Base-by-base conservation (phyloP, 345 rosid genomes). In the Populus deltoides region DNA sequence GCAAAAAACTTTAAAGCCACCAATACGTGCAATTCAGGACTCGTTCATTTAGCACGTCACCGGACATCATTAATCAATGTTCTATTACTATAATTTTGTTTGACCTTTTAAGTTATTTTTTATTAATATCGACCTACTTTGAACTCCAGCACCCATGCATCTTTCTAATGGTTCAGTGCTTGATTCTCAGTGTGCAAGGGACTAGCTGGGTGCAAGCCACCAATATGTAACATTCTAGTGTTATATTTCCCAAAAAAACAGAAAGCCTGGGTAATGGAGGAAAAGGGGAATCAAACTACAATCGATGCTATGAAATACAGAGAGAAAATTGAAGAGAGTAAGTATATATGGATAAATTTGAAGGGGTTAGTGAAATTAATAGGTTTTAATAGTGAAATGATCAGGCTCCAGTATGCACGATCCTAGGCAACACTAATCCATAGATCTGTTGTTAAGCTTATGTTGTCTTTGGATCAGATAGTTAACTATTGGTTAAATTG, bases 391-490 rank as follows among this genome's bases (percentile, higher is more conserved):
- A 33, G 35, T 33, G 0, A 33, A 33, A 33, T 51, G 20, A 53
- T 7, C 9, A 7, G 59, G 59, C 8, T 53, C 59, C 70, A 29
- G 22, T 39, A 78, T 73, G 82, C 86, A 83, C 73, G 88, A 89
- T 89, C 86, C 90, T 53, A 87, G 84, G 86, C 86, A 79, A 68
- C 70, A 73, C 79, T 80, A 68, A 87, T 86, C 89, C 89, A 84
- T 70, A 83, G 80, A 73, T 43, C 68, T 75, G 11, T 31, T 73
- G 38, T 61, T 70, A 65, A 70, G 73, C 20, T 27, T 22, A 24
- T 36, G 22, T 29, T 8, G 5, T 9, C 12, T 41, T 41, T 33
- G 35, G 31, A 55, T 18, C 33, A 77, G 62, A 55, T 20, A 41
- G 18, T 38, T 15, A 13, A 41, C 51, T 25, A 27, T 33, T 29